Percentiles rank a stretch among this genome's conserved stretches.
These are phyloP conservation scores for Picochlorum sp. DNA, from an alignment of 139 green algal genomes.

Conservation along the genomic window DNA sequence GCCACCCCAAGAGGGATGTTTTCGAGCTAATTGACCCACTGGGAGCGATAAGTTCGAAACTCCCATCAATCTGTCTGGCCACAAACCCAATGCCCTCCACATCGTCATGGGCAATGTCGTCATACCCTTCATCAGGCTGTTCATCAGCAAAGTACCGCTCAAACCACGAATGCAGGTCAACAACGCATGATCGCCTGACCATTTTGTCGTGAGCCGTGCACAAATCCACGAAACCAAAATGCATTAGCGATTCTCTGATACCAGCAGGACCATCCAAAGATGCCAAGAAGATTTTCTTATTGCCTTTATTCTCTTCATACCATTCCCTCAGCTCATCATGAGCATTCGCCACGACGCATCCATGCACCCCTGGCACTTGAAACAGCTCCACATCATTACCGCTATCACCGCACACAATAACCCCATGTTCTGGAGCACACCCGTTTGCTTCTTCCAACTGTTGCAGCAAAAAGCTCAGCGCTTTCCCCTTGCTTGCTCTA, in stretches of 20 bases:
- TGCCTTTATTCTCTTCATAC: constrained; percentile 25
- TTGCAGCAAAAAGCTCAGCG: constrained; percentile 67
- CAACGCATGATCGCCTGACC: too few relatives aligned
- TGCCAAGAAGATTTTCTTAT: constrained; percentile 33
- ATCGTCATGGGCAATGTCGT: too few relatives aligned
- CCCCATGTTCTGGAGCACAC: constrained; percentile 23
- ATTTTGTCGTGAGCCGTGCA: too few relatives aligned
- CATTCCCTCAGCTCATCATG: constrained; percentile 70
- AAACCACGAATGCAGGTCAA: too few relatives aligned
- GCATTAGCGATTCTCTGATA: constrained; percentile 70
- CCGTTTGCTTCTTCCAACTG: constrained; percentile 11
- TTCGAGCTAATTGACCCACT: too few relatives aligned
- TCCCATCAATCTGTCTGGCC: too few relatives aligned
- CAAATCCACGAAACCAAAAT: constrained; percentile 49
- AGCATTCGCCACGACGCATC: constrained; percentile 80
- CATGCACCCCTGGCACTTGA: constrained; percentile 53
- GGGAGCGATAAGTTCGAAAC: too few relatives aligned
- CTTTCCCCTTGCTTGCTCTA: constrained; percentile 76
- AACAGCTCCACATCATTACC: constrained; percentile 93
- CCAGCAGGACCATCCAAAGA: constrained; percentile 64
- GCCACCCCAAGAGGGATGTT: too few relatives aligned
- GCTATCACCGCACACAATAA: constrained; percentile 85
- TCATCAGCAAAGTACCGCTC: too few relatives aligned
- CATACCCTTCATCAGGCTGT: too few relatives aligned
- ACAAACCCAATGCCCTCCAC: too few relatives aligned